Evolutionary conservation across 2,329 filamentous ascomycete species (phyloP).

Genomic region (Colletotrichum lupini): DNA sequence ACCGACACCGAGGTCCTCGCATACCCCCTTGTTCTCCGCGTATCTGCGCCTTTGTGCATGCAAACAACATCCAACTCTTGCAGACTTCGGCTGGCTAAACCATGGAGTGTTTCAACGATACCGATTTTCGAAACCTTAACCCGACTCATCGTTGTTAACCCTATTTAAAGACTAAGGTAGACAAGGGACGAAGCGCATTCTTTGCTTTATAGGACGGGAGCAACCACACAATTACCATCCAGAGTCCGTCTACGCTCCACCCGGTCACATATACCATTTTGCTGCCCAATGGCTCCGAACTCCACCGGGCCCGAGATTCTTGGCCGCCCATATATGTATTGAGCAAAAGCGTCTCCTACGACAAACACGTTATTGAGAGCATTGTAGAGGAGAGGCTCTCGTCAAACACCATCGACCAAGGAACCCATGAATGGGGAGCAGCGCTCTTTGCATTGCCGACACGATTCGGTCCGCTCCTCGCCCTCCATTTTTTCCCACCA

Average conservation of each 20-base stretch:
- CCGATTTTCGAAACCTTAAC: not conserved
- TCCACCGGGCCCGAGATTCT: slow-evolving; percentile 11
- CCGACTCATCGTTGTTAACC: not conserved
- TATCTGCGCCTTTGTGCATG: no score
- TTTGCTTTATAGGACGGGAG: slow-evolving; percentile 11
- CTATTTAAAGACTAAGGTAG: not conserved
- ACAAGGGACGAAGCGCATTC: not conserved
- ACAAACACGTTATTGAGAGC: not conserved
- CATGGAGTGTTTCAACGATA: slow-evolving; percentile 1
- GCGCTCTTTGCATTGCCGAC: not conserved
- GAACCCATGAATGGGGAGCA: not conserved
- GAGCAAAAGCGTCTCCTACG: not conserved
- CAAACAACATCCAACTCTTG: no score
- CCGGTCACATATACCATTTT: not conserved
- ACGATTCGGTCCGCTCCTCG: not conserved
- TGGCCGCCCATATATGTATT: not conserved
- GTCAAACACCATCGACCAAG: not conserved
- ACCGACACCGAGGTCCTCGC: not conserved
- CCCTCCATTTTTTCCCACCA: not conserved
- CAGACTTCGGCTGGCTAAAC: not conserved
- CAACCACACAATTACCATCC: not conserved
- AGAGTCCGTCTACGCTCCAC: not conserved
- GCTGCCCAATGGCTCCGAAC: not conserved
- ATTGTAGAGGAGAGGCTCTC: not conserved
- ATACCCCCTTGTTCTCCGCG: not conserved